Base-by-base conservation (phyloP, 2,329 filamentous ascomycete species). In the Diplodia seriata region DNA sequence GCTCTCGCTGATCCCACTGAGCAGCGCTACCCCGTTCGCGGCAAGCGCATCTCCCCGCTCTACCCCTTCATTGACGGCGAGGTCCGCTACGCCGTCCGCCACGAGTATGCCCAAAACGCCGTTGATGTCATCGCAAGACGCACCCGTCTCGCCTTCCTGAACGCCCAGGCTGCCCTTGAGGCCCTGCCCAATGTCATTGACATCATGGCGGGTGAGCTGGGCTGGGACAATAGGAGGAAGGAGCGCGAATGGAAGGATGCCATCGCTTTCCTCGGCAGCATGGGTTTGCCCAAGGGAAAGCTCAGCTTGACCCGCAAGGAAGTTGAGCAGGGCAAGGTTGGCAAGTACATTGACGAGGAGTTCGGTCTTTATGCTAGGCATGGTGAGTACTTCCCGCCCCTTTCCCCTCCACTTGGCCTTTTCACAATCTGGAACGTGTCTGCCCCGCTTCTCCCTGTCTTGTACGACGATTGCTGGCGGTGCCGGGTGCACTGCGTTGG, bases 1-100 rank as follows among this genome's bases (percentile, higher is more conserved):
- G 87, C 91, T 1, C 84, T 97, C 57, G 94, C 91, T 73, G 84
- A 86, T 18, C 89, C 91, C 0, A 97, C 93, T 0, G 87, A 91
- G 68, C 82, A 89, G 74, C 89, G 93, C 61, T 97, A 93, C 84
- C 93, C 94, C 3, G 90, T 93, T 38, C 87, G 92, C 63, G 93
- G 93, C 67, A 87, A 91, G 79, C 90, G 92, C 70, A 90, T 97
- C 70, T 90, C 91, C 3, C 80, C 86, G 18, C 84, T 97, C 33
- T 97, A 97, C 79, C 93, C 94, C 15, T 97, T 95, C 78, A 88
- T 97, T 31, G 94, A 97, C 75, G 93, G 93, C 59, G 94, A 98
- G 81, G 86, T 97, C 50, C 88, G 93, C 67, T 97, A 97, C 77
- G 93, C 93, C 29, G 89, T 97, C 50, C 85, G 89, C 62, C 90